phyloP scores from a whole-genome alignment of 306 rosid genomes.

The Datisca glomerata region DNA sequence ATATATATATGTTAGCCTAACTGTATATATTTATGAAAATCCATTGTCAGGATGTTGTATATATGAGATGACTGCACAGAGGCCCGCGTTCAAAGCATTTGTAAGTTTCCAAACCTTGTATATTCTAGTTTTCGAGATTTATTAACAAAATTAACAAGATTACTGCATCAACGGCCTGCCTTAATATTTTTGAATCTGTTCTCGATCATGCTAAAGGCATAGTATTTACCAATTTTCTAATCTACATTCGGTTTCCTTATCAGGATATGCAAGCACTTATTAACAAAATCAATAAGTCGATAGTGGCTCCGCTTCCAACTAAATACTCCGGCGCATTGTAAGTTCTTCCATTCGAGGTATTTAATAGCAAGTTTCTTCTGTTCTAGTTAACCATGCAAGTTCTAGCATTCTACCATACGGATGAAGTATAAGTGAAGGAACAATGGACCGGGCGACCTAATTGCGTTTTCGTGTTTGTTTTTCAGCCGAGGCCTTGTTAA shows the following conservation, averaged over 20 bases:
- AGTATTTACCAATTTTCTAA: not conserved
- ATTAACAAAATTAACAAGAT: not conserved
- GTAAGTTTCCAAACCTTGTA: slow-evolving; percentile 38
- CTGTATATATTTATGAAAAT: too few species aligned
- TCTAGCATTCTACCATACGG: not conserved
- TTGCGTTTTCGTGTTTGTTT: slow-evolving; percentile 20
- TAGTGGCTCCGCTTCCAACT: slow-evolving; percentile 94
- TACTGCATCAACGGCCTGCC: not conserved
- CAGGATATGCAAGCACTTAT: slow-evolving; percentile 99
- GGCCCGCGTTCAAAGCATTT: slow-evolving; percentile 93
- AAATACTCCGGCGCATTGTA: slow-evolving; percentile 90
- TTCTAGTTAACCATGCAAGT: not conserved
- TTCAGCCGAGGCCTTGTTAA: slow-evolving; percentile 92
- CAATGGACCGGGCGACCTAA: too few species aligned
- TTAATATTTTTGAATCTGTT: not conserved
- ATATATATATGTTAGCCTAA: too few species aligned
- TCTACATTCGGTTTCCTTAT: slow-evolving; percentile 20
- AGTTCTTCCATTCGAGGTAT: slow-evolving; percentile 20
- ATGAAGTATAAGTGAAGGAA: too few species aligned
- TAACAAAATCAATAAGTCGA: slow-evolving; percentile 84
- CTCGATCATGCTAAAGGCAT: too few species aligned
- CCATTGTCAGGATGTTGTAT: slow-evolving; percentile 80
- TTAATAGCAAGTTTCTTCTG: not conserved
- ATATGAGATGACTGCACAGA: slow-evolving; percentile 82
- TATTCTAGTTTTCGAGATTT: slow-evolving; percentile 4